Evolutionary conservation across 1,284 basidiomycete genomes (phyloP).

Genomic region (Papiliotrema laurentii): DNA sequence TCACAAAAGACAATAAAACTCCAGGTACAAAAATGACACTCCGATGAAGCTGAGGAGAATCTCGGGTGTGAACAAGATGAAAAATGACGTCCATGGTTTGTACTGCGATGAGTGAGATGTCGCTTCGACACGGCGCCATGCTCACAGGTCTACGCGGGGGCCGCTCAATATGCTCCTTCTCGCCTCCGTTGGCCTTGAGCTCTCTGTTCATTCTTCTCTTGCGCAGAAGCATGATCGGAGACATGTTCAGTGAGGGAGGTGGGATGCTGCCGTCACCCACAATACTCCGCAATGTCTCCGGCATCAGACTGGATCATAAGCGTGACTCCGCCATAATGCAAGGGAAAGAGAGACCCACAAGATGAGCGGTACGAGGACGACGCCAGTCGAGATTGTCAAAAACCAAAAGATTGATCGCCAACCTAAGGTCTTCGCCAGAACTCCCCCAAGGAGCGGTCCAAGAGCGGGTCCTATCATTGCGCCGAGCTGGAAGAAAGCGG

Average conservation of each 20-base stretch:
- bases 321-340: not conserved
- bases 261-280: conserved; percentile 46
- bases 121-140: too few species aligned
- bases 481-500: conserved; percentile 34
- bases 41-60: conserved; percentile 36
- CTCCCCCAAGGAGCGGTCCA: conserved; percentile 31
- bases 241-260: conserved; percentile 30
- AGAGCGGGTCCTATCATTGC: conserved; percentile 32
- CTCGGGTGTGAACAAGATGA: conserved; percentile 42
- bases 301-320: conserved; percentile 28
- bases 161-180: conserved; percentile 21
- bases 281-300: conserved; percentile 44
- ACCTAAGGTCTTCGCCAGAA: conserved; percentile 36
- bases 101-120: conserved; percentile 20
- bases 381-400: conserved; percentile 30
- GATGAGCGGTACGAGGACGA: conserved; percentile 28
- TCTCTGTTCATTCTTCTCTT: conserved; percentile 19
- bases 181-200: conserved; percentile 14
- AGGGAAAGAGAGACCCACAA: conserved; percentile 19
- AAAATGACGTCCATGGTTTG: conserved; percentile 38
- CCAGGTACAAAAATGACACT: conserved; percentile 40
- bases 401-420: conserved; percentile 44
- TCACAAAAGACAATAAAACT: conserved; percentile 44
- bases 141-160: conserved; percentile 29
- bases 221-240: conserved; percentile 11